phyloP scores from a whole-genome alignment of 2,329 filamentous ascomycete species.

The Alternaria rosae region DNA sequence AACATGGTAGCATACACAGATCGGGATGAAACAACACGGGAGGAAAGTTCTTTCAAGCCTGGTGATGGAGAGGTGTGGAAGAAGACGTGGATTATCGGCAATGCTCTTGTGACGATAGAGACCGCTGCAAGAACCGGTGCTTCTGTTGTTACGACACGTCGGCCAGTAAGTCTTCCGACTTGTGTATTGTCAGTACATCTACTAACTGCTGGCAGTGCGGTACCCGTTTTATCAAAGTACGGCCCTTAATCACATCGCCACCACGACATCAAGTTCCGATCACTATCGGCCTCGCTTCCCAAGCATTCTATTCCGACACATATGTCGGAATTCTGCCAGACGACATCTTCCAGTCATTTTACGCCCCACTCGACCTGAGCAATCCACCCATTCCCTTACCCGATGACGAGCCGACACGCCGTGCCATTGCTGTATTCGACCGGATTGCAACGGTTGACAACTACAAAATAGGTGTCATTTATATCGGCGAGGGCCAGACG shows the following conservation, averaged over 20 bases:
- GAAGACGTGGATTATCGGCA: slow-evolving; percentile 75
- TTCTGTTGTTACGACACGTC: slow-evolving; percentile 74
- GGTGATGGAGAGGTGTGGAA: slow-evolving; percentile 71
- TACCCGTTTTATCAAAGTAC: slow-evolving; percentile 52
- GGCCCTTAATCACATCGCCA: slow-evolving; percentile 46
- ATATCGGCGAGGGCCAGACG: slow-evolving; percentile 86
- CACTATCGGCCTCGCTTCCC: slow-evolving; percentile 49
- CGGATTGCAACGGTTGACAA: slow-evolving; percentile 89
- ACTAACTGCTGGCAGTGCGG: slow-evolving; percentile 44
- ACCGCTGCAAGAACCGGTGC: slow-evolving; percentile 72
- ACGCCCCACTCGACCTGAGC: slow-evolving; percentile 60
- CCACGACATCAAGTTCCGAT: slow-evolving; percentile 53
- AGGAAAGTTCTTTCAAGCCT: slow-evolving; percentile 70
- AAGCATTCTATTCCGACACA: slow-evolving; percentile 56
- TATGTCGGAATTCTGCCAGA: slow-evolving; percentile 73
- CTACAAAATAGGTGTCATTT: slow-evolving; percentile 94
- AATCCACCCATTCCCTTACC: slow-evolving; percentile 78
- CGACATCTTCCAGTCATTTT: slow-evolving; percentile 73
- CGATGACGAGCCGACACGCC: slow-evolving; percentile 70
- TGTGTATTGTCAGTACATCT: neutral
- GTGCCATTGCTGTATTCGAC: slow-evolving; percentile 84
- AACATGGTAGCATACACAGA: slow-evolving; percentile 87
- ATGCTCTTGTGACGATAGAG: slow-evolving; percentile 77
- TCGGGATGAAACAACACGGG: slow-evolving; percentile 75
- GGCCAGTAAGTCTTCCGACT: slow-evolving; percentile 71